A percentile compares a stretch with the other conserved stretches of the same genome.
Evolutionary conservation across 768 basidiomycete genomes (phyloP).

Genomic region (Termitomyces sp.): DNA sequence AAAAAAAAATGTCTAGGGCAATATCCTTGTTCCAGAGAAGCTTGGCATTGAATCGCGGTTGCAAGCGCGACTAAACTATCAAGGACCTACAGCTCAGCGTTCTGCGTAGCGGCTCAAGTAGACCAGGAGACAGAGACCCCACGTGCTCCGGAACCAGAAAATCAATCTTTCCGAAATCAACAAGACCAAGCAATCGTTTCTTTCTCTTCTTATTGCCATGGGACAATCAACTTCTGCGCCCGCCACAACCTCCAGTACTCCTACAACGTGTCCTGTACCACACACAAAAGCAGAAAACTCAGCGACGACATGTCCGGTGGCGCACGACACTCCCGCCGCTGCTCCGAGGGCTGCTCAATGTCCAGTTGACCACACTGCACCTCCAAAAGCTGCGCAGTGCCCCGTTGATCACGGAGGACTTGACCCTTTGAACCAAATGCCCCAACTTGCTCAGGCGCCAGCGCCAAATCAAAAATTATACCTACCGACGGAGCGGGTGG

Average conservation of each 20-base stretch:
- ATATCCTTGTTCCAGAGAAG: background rate
- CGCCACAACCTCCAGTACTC: constrained; percentile 14
- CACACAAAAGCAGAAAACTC: constrained; percentile 4
- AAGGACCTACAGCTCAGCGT: background rate
- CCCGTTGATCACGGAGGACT: constrained; percentile 57
- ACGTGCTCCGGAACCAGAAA: constrained; percentile 4
- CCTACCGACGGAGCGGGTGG: constrained; percentile 69
- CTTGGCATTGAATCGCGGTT: no score
- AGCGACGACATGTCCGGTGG: constrained; percentile 20
- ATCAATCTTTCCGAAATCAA: constrained; percentile 4
- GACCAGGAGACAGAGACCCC: background rate
- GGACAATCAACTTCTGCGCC: constrained; percentile 36
- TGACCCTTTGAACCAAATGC: constrained; percentile 85
- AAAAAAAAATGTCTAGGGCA: background rate
- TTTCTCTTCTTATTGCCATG: constrained; percentile 18
- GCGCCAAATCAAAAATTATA: constrained; percentile 47
- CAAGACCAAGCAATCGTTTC: constrained; percentile 6
- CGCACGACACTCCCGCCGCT: constrained; percentile 25
- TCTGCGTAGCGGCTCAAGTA: background rate
- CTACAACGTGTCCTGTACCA: constrained; percentile 25
- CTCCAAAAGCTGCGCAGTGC: constrained; percentile 43
- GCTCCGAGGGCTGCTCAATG: constrained; percentile 26
- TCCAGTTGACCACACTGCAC: constrained; percentile 34
- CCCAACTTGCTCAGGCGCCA: constrained; percentile 65
- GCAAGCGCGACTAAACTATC: background rate